Evolutionary conservation across 768 basidiomycete species (phyloP), one percentile per base, ranked within the genome.

Genomic region (Russula emetica): DNA sequence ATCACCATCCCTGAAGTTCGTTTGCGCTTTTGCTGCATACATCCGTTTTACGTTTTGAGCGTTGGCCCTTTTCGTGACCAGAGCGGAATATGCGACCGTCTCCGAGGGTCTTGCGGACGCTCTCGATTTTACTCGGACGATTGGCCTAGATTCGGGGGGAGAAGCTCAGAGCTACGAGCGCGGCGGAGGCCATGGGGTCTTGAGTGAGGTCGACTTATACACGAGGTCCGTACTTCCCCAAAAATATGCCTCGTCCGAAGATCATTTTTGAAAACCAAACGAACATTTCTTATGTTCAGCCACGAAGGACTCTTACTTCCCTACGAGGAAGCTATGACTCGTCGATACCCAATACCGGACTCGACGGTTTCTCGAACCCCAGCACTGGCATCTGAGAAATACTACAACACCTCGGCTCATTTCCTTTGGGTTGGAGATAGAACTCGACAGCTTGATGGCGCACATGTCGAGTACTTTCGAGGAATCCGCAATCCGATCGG

Each of bases 391-490:
- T 65, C 38, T 8, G 78, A 74, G 50, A 85, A 81, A 42, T 83
- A 81, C 73, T 98, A 96, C 76, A 96, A 98, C 72, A 90, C 91
- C 18, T 92, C 92, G 3, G 91, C 93, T 9, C 94, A 95, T 73
- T 96, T 97, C 76, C 75, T 98, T 55, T 99, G 96, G 96, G 92
- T 99, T 59, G 96, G 96, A 0, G 97, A 99, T 75, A 85, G 96
- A 57, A 99, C 96, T 5, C 79, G 96, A 45, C 92, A 96, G 74
- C 78, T 98, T 0, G 83, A 85, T 52, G 94, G 94, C 8, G 97
- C 94, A 4, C 97, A 99, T 72, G 87, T 98, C 36, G 96, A 98
- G 77, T 94, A 94, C 74, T 95, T 95, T 76, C 80, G 91, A 61
- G 93, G 94, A 8, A 88, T 97, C 58, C 80, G 92, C 55, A 96